Base-by-base conservation (phyloP, 345 rosid genomes). In the Citrus inodora region DNA sequence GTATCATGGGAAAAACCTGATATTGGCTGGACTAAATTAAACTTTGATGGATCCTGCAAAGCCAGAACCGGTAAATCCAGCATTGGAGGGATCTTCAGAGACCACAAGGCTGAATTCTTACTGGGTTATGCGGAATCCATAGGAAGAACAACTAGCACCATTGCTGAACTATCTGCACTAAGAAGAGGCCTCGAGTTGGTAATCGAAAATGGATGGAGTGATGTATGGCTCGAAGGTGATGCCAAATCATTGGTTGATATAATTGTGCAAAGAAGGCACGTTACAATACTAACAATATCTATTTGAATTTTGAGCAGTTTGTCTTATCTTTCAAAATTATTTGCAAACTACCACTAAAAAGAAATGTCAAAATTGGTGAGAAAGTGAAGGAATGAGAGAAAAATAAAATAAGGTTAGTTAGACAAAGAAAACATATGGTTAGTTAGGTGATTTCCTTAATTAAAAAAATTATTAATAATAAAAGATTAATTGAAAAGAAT, bases 151-250 rank as follows among this genome's bases (percentile, higher is more conserved):
- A 93, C 86, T 7, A 93, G 95, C 88, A 88, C 93, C 19, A 65
- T 86, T 2, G 97, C 98, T 0, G 98, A 93, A 81, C 74, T 95
- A 1, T 89, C 89, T 0, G 98, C 95, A 0, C 87, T 95, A n/a
- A 78, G 86, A 37, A 79, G 92, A 80, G 98, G 98, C 35, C 90
- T 93, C 0, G 97, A 90, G 80, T 82, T 94, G 75, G 89, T 84
- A 22, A 77, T 90, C 14, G 98, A 94, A 81, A 87, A 94, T 48
- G 91, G 95, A 1, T 92, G 91, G 98, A 85, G 69, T 7, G 80
- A 88, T 37, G 82, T 93, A 7, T 95, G 98, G 97, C 90, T 93
- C 0, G 98, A 95, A 85, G 97, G 98, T 6, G 97, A 94, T 62
- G 90, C 89, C 32, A 89, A 90, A 80, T 71, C 88, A 68, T 82